Evolutionary conservation across 179 eudicot genomes (phyloP), one percentile per base, ranked within the genome.

Genomic region (Dionaea muscipula): DNA sequence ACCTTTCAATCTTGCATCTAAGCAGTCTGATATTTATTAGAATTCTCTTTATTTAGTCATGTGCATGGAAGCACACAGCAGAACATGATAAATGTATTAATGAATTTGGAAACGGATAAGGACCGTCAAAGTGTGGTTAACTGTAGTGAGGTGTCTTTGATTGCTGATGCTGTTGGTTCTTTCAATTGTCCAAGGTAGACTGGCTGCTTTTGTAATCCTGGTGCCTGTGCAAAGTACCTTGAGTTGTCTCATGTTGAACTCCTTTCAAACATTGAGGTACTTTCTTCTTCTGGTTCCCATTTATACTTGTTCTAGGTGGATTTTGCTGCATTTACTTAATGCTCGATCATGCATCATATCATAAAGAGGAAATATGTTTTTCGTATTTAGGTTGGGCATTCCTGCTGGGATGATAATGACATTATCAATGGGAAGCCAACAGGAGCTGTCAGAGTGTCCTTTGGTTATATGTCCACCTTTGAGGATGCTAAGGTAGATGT

Each of bases 191-290:
- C 40, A 57, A 22, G 75, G 64, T 80, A 91, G 98, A 82, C 98
- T 76, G 98, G 98, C 69, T 91, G 98, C 68, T 91, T 91, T 68
- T 91, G 98, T 71, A 91, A 91, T 80, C 98, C 98, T 63, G 98
- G 98, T 49, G 95, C 95, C 26, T 86, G 98, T 62, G 83, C 98
- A n/a, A 91, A 86, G 64, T 81, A 80, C 75, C 90, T 91, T 68
- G 91, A 80, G 55, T 81, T 91, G 68, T 83, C 94, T 69, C 98
- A 91, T 60, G 69, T 57, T 22, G 98, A 91, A 70, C 81, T 91
- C 57, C 77, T 86, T 57, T 81, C 94, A 28, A 91, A 86, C 64
- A 72, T 82, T 66, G 90, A 91, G 98, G 98, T 91, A 79, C 38
- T 51, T 27, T 43, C n/a, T 57, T 25, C 43, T 48, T 49, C 38